Conservation (phyloP, 2,329 filamentous ascomycete species). For the Phymatotrichopsis omnivora region DNA sequence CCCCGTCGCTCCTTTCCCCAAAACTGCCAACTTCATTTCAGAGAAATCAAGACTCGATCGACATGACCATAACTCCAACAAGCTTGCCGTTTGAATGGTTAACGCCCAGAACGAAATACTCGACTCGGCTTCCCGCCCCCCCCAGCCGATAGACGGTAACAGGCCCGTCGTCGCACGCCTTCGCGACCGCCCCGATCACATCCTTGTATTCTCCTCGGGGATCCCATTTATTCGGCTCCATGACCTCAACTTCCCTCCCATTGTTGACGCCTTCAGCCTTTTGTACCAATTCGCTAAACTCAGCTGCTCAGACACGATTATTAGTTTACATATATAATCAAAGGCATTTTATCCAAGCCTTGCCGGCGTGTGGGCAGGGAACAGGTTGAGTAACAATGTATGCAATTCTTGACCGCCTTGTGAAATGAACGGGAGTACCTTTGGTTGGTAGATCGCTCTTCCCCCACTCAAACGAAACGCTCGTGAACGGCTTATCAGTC, state of each 20-base stretch:
- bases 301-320: constrained; percentile 40
- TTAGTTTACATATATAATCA: constrained; percentile 1
- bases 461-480: constrained; percentile 43
- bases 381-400: constrained; percentile 9
- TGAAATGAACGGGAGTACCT: constrained; percentile 12
- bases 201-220: constrained; percentile 56
- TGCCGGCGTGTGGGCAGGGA: too few relatives aligned
- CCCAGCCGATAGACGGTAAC: constrained; percentile 65
- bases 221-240: constrained; percentile 65
- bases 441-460: constrained; percentile 25
- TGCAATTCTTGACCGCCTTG: background rate
- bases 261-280: constrained; percentile 33
- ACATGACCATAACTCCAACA: constrained; percentile 68
- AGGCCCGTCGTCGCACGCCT: constrained; percentile 52
- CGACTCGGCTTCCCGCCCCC: constrained; percentile 51
- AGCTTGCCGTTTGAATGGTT: constrained; percentile 50
- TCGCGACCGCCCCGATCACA: constrained; percentile 57
- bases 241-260: constrained; percentile 51
- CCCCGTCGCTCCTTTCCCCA: background rate
- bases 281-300: constrained; percentile 58
- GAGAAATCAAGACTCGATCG: constrained; percentile 55
- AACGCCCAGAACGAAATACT: constrained; percentile 70
- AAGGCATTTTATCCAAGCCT: too few relatives aligned
- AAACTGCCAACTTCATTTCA: background rate
- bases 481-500: constrained; percentile 74